Base-by-base conservation (phyloP, 257 asterid genomes). In the Salvia miltiorrhiza region DNA sequence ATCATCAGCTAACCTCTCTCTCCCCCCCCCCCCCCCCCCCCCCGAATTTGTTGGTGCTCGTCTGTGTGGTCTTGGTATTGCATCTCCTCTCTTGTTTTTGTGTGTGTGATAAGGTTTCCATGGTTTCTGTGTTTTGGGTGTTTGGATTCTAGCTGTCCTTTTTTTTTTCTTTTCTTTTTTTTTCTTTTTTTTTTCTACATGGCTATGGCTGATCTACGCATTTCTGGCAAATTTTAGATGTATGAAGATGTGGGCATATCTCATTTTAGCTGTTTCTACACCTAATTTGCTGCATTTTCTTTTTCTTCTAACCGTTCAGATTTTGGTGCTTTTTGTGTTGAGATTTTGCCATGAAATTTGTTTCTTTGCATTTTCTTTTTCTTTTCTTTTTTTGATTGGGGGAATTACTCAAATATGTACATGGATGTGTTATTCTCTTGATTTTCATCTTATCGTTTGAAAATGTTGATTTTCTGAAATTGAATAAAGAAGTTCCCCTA, bases 171-270 rank as follows among this genome's bases (percentile, higher is more conserved):
- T 28, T 57, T 56, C 82, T 69, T n/a, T 20, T 59, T 37, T 24
- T 24, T 21, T 65, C 8, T 20, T 59, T 37, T 24, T 24, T 21
- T 65, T 28, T 57, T 56, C 82, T 69, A 64, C 64, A 65, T 74
- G 65, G 64, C 66, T 52, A 68, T 77, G 77, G 78, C 66, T 80
- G 84, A 78, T 83, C 81, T 76, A 26, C 20, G 20, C 77, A 70
- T 70, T 70, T 78, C 71, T 75, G 70, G 76, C 55, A 61, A 65
- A 2, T 53, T 64, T 24, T 19, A 48, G 79, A 67, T 48, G 13
- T 23, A 14, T 55, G 32, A 11, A 64, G 53, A 53, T 72, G 77
- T 77, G 82, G 82, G 78, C 67, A 60, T 65, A 32, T 58, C 37
- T 66, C 71, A 65, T 69, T 77, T 49, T 58, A 53, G 71, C 77